A percentile compares a stretch with the other conserved stretches of the same genome.
Evolutionary conservation across 176 grass and related monocot genomes (phyloP).

Genomic region (Eragrostis curvula): DNA sequence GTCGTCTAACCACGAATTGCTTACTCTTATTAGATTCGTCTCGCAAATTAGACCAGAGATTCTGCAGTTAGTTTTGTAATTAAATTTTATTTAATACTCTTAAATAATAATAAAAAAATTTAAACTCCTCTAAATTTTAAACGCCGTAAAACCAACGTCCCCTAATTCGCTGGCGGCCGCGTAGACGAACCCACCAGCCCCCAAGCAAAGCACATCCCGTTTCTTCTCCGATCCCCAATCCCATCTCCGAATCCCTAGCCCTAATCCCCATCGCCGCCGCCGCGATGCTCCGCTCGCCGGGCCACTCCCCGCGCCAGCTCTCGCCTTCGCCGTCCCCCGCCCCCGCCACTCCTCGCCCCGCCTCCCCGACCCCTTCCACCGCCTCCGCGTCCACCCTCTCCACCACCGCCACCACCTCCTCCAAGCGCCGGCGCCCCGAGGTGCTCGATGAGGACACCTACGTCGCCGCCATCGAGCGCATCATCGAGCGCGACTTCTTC

Average conservation of each 20-base stretch:
- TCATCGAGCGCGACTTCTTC: slow-evolving; percentile 98
- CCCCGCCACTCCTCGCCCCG: slow-evolving; percentile 10
- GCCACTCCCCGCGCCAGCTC: slow-evolving; percentile 79
- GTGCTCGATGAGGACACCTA: slow-evolving; percentile 94
- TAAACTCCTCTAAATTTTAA: too few species aligned
- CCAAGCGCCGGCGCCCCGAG: slow-evolving; percentile 62
- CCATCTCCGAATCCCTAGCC: slow-evolving; percentile 41
- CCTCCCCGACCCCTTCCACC: slow-evolving; percentile 40
- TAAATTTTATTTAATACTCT: too few species aligned
- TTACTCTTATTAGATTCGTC: too few species aligned
- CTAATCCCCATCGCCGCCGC: slow-evolving; percentile 41
- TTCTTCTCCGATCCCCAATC: slow-evolving; percentile 13
- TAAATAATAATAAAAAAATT: too few species aligned
- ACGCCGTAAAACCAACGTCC: too few species aligned
- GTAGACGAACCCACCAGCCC: too few species aligned
- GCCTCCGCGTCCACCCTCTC: slow-evolving; percentile 27
- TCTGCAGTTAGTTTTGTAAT: too few species aligned
- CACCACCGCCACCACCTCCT: slow-evolving; percentile 20
- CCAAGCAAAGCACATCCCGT: neutral
- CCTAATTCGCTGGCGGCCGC: too few species aligned
- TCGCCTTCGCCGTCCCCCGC: slow-evolving; percentile 50
- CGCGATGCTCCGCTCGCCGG: slow-evolving; percentile 83
- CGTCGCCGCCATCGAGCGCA: slow-evolving; percentile 75
- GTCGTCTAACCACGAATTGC: too few species aligned
- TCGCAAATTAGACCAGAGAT: too few species aligned